phyloP scores from a whole-genome alignment of 768 basidiomycete genomes.

The Tephrocybe sp. region DNA sequence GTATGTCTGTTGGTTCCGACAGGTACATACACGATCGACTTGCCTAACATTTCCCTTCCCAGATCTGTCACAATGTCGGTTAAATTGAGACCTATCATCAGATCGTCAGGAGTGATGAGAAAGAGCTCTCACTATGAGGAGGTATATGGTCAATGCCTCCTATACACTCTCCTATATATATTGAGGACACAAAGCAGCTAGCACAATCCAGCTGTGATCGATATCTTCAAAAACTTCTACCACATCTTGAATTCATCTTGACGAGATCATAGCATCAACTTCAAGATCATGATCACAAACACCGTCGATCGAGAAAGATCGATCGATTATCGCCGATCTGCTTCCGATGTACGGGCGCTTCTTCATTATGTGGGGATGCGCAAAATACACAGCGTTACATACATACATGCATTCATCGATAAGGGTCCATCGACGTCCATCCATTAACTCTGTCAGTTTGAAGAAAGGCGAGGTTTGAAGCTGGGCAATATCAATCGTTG shows the following conservation, averaged over 20 bases:
- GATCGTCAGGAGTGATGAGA: not conserved
- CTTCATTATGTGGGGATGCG: too few relatives aligned
- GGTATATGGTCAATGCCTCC: not conserved
- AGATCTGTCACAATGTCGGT: not conserved
- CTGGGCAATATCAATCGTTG: conserved; percentile 68
- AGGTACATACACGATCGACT: not conserved
- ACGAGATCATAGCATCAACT: too few relatives aligned
- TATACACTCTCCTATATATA: not conserved
- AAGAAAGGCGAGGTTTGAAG: too few relatives aligned
- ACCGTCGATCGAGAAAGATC: conserved; percentile 12
- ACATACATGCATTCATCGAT: too few relatives aligned
- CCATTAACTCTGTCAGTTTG: too few relatives aligned
- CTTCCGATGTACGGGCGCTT: too few relatives aligned
- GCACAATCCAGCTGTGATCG: too few relatives aligned
- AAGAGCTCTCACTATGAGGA: not conserved
- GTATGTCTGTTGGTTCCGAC: not conserved
- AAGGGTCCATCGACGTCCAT: too few relatives aligned
- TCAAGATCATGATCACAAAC: not conserved
- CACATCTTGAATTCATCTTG: too few relatives aligned
- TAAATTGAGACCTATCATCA: not conserved
- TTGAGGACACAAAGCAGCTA: too few relatives aligned
- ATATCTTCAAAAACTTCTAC: too few relatives aligned
- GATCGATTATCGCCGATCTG: conserved; percentile 15
- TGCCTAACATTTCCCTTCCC: not conserved
- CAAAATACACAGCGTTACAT: too few relatives aligned